Evolutionary conservation across 2,329 filamentous ascomycete species (phyloP).

Genomic region (Xylariaceae sp.): DNA sequence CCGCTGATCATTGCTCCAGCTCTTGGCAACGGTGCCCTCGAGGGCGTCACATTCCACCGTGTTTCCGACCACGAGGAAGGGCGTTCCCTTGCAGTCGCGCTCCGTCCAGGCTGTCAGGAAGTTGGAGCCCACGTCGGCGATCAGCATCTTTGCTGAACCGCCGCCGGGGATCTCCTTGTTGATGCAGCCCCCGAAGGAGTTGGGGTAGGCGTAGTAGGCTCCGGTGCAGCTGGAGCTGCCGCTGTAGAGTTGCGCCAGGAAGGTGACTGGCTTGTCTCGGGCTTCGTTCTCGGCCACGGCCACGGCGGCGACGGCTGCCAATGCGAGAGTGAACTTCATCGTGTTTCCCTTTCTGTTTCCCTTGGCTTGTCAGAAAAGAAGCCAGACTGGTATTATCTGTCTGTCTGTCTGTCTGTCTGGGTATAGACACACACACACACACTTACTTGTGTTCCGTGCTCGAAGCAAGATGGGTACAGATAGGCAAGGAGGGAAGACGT

Average conservation of each 20-base stretch:
- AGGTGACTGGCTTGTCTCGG: background rate
- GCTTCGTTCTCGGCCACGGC: background rate
- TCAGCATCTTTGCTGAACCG: background rate
- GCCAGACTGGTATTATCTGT: no score
- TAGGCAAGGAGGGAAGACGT: no score
- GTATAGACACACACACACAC: no score
- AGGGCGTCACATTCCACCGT: background rate
- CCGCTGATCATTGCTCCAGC: constrained; percentile 1
- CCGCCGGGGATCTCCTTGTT: background rate
- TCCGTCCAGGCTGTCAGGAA: constrained; percentile 1
- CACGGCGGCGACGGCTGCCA: background rate
- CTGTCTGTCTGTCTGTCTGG: no score
- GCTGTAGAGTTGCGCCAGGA: background rate
- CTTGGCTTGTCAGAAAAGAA: no score
- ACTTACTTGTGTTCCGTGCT: no score
- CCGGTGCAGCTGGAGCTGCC: background rate
- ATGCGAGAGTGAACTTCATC: background rate
- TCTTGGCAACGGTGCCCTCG: background rate
- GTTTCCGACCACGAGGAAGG: background rate
- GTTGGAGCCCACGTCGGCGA: background rate
- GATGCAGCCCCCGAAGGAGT: background rate
- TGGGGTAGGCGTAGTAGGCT: background rate
- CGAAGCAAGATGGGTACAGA: no score
- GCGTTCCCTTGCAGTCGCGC: background rate
- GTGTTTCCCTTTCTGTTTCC: background rate